phyloP scores from a whole-genome alignment of 106 monocot genomes.

The Iris macrosiphon region DNA sequence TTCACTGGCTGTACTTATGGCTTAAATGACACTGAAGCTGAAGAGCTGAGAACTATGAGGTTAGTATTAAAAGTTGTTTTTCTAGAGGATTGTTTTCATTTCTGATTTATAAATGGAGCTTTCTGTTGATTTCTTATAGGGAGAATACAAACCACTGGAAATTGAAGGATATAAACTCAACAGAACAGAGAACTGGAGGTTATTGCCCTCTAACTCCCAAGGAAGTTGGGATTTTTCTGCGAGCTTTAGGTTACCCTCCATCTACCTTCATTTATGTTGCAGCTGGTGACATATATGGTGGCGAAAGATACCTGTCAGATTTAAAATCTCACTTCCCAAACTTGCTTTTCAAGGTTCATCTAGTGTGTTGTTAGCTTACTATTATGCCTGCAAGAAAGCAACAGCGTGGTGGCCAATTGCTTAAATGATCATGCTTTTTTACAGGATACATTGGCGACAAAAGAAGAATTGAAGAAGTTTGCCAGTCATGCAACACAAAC shows the following conservation, averaged over 20 bases:
- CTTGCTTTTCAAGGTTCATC: constrained; percentile 77
- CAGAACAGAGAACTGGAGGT: constrained; percentile 74
- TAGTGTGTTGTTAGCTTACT: constrained; percentile 10
- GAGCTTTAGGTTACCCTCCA: constrained; percentile 66
- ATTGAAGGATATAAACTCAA: constrained; percentile 82
- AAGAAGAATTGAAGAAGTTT: constrained; percentile 61
- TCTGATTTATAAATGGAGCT: neutral
- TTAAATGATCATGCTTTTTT: constrained; percentile 4
- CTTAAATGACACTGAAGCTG: constrained; percentile 60
- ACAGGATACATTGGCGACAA: constrained; percentile 72
- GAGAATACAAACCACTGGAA: constrained; percentile 94
- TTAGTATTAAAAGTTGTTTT: neutral
- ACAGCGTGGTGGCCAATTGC: neutral
- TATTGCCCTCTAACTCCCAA: constrained; percentile 84
- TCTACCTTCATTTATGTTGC: constrained; percentile 87
- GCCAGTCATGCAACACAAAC: constrained; percentile 68
- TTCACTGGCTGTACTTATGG: constrained; percentile 95
- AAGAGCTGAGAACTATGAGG: constrained; percentile 82
- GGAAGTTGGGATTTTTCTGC: constrained; percentile 83
- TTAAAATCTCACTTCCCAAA: constrained; percentile 75
- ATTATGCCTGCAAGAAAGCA: neutral
- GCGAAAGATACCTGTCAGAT: constrained; percentile 50
- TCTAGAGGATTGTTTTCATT: neutral
- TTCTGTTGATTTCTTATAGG: constrained; percentile 18
- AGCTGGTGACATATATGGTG: constrained; percentile 89